A percentile compares a stretch with the other conserved stretches of the same genome.
Evolutionary conservation across 208 protist genomes (phyloP).

Genomic region (Acanthamoeba royreba): DNA sequence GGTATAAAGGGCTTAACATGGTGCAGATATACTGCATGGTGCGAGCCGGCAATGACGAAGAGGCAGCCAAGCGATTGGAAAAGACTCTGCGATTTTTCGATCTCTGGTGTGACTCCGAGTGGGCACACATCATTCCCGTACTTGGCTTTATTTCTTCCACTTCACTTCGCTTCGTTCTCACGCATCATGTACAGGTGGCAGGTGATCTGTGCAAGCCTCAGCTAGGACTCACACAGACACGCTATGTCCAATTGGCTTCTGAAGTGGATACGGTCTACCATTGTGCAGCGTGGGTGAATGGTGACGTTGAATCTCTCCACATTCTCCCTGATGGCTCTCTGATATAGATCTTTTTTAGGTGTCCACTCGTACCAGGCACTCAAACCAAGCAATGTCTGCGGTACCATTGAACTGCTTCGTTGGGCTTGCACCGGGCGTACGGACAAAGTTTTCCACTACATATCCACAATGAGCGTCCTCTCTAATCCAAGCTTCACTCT

Average conservation of each 20-base stretch:
- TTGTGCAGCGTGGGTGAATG: not conserved
- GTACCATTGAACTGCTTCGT: not conserved
- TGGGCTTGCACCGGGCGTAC: not conserved
- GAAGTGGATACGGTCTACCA: not conserved
- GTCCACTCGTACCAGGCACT: not conserved
- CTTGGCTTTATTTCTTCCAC: no score
- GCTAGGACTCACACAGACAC: not conserved
- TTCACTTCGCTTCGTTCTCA: not conserved
- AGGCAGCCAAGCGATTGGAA: not conserved
- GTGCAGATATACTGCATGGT: not conserved
- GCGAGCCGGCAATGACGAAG: not conserved
- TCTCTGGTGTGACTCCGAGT: not conserved
- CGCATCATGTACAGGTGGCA: not conserved
- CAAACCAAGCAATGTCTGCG: not conserved
- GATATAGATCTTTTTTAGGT: not conserved
- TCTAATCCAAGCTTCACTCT: not conserved
- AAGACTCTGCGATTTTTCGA: not conserved
- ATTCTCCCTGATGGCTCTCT: not conserved
- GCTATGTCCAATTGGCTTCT: not conserved
- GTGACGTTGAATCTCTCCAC: not conserved
- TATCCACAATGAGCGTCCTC: conserved; percentile 25
- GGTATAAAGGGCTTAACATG: not conserved
- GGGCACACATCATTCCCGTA: not conserved
- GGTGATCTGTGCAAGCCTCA: conserved; percentile 21
- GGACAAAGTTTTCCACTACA: not conserved